phyloP scores from a whole-genome alignment of 306 rosid species.

The Cicer yamashitae region DNA sequence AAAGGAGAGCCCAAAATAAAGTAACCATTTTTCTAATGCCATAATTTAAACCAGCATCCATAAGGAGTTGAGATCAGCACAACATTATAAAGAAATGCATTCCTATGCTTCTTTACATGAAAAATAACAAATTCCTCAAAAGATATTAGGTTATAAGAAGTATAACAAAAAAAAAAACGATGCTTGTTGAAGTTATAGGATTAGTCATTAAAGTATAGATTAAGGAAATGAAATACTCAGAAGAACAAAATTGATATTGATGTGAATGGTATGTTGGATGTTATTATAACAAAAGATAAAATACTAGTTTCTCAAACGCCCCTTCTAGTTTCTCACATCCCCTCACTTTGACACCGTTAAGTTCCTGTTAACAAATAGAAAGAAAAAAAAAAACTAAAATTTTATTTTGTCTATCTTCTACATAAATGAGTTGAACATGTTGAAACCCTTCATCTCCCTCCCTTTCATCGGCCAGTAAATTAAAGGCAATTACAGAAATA shows the following conservation, averaged over 20 bases:
- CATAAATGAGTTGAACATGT: no score
- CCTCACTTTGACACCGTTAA: no score
- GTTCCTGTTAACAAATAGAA: no score
- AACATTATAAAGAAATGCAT: conserved; percentile 21
- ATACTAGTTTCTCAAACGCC: neutral
- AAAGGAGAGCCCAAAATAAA: neutral
- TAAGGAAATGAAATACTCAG: neutral
- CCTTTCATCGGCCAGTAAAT: no score
- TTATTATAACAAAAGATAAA: neutral
- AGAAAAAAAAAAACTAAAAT: no score
- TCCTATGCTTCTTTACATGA: conserved; percentile 28
- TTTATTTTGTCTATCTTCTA: no score
- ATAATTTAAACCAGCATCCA: conserved; percentile 34
- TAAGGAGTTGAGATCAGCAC: conserved; percentile 13
- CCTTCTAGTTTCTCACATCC: no score
- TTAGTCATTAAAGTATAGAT: neutral
- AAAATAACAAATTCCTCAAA: conserved; percentile 28
- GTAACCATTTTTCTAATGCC: conserved; percentile 27
- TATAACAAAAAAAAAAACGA: neutral
- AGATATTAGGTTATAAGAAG: conserved; percentile 13
- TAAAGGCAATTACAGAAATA: no score
- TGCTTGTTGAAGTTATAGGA: neutral
- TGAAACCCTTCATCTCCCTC: no score
- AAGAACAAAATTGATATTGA: conserved; percentile 2
- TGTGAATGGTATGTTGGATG: conserved; percentile 1